phyloP scores from a whole-genome alignment of 2,329 filamentous ascomycete genomes.

The Colletotrichum chrysophilum region DNA sequence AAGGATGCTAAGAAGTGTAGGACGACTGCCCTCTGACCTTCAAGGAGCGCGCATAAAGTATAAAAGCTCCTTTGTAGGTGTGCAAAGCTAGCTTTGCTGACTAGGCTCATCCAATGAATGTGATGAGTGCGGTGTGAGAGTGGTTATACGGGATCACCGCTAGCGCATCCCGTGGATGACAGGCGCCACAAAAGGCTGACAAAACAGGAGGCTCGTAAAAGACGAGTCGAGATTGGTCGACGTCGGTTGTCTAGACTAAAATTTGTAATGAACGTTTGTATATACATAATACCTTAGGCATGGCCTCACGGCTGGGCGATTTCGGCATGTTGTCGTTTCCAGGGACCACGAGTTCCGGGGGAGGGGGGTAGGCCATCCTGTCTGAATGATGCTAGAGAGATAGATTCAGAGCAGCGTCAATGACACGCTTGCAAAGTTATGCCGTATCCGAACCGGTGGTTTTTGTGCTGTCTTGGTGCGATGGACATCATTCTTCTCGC shows the following conservation, averaged over 20 bases:
- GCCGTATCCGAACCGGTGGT: neutral
- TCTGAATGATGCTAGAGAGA: neutral
- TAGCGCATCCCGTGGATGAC: neutral
- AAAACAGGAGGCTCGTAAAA: neutral
- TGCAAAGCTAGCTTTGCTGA: neutral
- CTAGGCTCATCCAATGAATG: neutral
- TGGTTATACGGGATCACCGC: neutral
- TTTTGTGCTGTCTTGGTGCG: neutral
- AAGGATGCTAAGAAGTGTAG: constrained; percentile 43
- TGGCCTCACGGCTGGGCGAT: neutral
- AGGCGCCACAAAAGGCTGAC: neutral
- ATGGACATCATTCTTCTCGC: neutral
- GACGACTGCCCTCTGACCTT: constrained; percentile 86
- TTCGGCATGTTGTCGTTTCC: neutral
- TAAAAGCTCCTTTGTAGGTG: neutral
- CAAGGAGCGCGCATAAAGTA: constrained; percentile 51
- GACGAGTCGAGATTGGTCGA: constrained; percentile 6
- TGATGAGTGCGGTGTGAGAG: neutral
- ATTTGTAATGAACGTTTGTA: constrained; percentile 17
- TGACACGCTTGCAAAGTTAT: neutral
- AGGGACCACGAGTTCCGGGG: neutral
- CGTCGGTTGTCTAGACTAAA: neutral
- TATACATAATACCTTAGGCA: constrained; percentile 11
- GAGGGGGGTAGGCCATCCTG: neutral
- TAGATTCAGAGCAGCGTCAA: neutral